Percentiles rank a stretch among this genome's conserved stretches.
phyloP scores from a whole-genome alignment of 1,284 basidiomycete genomes.

The Ceraceosorus bombacis region DNA sequence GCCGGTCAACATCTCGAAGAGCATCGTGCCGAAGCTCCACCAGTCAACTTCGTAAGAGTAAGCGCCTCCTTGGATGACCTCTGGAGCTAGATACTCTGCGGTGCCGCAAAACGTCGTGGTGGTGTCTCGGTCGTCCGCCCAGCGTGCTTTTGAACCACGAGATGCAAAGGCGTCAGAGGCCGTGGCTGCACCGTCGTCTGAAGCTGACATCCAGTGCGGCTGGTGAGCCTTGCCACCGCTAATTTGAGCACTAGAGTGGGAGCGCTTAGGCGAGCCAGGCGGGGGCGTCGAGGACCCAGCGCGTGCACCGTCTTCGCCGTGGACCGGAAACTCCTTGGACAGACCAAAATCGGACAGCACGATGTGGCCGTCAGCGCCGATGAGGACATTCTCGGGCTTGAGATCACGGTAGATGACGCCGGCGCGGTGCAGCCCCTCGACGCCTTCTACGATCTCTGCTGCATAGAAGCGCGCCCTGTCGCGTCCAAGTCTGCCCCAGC shows the following conservation, averaged over 20 bases:
- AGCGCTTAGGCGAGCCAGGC: slow-evolving; percentile 26
- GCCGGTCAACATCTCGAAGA: slow-evolving; percentile 87
- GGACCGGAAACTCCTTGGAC: slow-evolving; percentile 56
- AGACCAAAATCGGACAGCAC: slow-evolving; percentile 92
- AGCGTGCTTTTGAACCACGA: slow-evolving; percentile 5
- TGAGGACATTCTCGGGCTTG: slow-evolving; percentile 90
- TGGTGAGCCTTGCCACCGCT: not conserved
- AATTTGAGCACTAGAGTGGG: slow-evolving; percentile 27
- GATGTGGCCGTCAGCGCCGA: slow-evolving; percentile 84
- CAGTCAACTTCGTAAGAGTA: slow-evolving; percentile 94
- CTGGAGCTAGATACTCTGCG: slow-evolving; percentile 33
- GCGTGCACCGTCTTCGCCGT: not conserved
- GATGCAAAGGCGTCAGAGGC: not conserved
- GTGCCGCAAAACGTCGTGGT: slow-evolving; percentile 74
- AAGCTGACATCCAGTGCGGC: slow-evolving; percentile 14
- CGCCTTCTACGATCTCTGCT: slow-evolving; percentile 87
- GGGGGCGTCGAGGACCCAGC: slow-evolving; percentile 14
- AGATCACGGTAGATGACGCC: slow-evolving; percentile 76
- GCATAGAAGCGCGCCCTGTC: slow-evolving; percentile 92
- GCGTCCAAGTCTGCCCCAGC: slow-evolving; percentile 82
- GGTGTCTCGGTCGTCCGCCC: slow-evolving; percentile 52
- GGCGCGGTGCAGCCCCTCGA: slow-evolving; percentile 77
- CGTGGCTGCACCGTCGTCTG: slow-evolving; percentile 20
- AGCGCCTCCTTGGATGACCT: slow-evolving; percentile 75
- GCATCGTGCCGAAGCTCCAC: slow-evolving; percentile 96